Conservation (phyloP, 768 basidiomycete genomes). For the Lactifluus piperatus region DNA sequence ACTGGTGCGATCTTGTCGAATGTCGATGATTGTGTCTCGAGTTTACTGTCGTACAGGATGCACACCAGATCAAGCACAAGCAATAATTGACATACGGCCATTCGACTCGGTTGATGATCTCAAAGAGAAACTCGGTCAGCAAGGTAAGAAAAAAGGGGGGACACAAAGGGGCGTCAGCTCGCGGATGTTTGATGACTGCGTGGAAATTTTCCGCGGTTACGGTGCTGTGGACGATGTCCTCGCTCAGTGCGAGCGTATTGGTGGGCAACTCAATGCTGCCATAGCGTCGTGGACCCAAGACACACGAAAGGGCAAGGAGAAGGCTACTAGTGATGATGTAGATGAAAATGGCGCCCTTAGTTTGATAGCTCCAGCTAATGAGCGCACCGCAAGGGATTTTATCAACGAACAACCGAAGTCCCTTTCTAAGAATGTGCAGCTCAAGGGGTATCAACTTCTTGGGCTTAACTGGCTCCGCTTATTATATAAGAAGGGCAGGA, state of each 20-base stretch:
- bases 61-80: slow-evolving; percentile 67
- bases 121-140: slow-evolving; percentile 61
- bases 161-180: slow-evolving; percentile 78
- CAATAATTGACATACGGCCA: slow-evolving; percentile 71
- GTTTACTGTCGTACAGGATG: slow-evolving; percentile 46
- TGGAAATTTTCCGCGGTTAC: slow-evolving; percentile 76
- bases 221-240: slow-evolving; percentile 83
- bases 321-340: slow-evolving; percentile 29
- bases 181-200: slow-evolving; percentile 86
- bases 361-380: slow-evolving; percentile 37
- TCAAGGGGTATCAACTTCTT: slow-evolving; percentile 96
- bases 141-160: slow-evolving; percentile 69
- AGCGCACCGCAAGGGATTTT: slow-evolving; percentile 48
- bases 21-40: not conserved
- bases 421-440: slow-evolving; percentile 53
- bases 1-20: slow-evolving; percentile 43
- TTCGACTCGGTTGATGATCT: slow-evolving; percentile 73
- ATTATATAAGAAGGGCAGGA: slow-evolving; percentile 68
- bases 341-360: slow-evolving; percentile 56
- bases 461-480: slow-evolving; percentile 98
- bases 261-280: slow-evolving; percentile 57
- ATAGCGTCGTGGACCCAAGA: slow-evolving; percentile 69
- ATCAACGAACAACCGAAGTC: slow-evolving; percentile 65
- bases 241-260: slow-evolving; percentile 81
- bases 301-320: slow-evolving; percentile 28